Evolutionary conservation across 2,329 filamentous ascomycete genomes (phyloP), one percentile per base, ranked within the genome.

Genomic region (Periconia sp.): DNA sequence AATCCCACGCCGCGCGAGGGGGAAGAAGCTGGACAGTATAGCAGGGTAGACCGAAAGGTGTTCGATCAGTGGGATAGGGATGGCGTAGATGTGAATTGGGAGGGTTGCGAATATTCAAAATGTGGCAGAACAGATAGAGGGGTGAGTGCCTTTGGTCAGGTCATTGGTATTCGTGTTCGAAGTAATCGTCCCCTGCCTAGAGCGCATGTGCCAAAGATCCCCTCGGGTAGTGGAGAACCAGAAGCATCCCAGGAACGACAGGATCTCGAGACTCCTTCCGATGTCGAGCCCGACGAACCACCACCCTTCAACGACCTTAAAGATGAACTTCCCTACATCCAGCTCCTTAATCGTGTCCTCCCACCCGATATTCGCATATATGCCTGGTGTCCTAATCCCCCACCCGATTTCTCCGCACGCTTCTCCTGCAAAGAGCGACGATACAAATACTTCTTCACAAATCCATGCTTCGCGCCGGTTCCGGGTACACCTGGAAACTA

Each of bases 391-490:
- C 90, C 92, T 0, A 78, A 83, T 21, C 89, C 88, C 12, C 89
- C 92, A 0, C 72, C 80, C 7, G 82, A 82, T 48, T 99, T 99
- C 70, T 91, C 89, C 23, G 94, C 94, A 4, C 85, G 94, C 28
- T 96, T 96, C 78, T 91, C 88, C 40, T 99, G 94, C 72, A 84
- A 87, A 49, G 91, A 96, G 72, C 82, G 94, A 16, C 86, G 88
- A 54, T 99, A 99, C 74, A 85, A 89, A 44, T 99, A 99, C 73
- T 97, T 96, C 77, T 99, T 99, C 75, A 97, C 94, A 0, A 90
- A 96, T 66, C 94, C 94, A 0, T 89, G 88, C 1, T 96, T 90
- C 63, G 75, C 83, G 2, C 90, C 90, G 0, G 77, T 82, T 4
- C 83, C 86, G 1, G 73, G 78, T 1, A 63, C 77, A 15, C 49